Evolutionary conservation across 106 monocot genomes (phyloP), one percentile per base, ranked within the genome.

Genomic region (Chionographis japonica): DNA sequence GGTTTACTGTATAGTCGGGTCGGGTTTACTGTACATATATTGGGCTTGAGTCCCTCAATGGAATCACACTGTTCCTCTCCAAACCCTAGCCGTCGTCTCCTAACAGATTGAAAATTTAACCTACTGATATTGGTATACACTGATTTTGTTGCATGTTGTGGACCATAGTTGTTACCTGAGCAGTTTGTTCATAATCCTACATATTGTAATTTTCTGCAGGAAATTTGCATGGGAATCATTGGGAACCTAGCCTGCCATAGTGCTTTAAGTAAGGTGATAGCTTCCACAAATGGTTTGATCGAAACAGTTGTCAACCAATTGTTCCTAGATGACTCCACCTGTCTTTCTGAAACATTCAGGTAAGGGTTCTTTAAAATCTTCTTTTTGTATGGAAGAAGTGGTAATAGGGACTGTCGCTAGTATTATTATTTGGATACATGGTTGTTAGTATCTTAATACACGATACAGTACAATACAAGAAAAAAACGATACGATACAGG

Each of bases 211-310:
- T 59, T 65, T 69, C 37, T 77, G 16, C 78, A 97, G 97, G 92
- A 97, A 73, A 92, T 97, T 77, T 97, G 92, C 63, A 75, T 97
- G 18, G 97, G 97, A 59, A 97, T 97, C n/a, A 83, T 92, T 68
- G 92, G 89, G 61, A 97, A 97, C 76, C 62, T 97, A 20, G 85
- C 92, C 56, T 97, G 89, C 52, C 97, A 97, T 77, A 80, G 85
- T 67, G 60, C 60, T 74, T 40, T 85, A 69, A 75, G 70, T 37
- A 67, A 35, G 40, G 61, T 68, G 46, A 78, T 97, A 52, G 63
- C 54, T 70, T 85, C 87, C 56, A 88, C 70, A 66, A 68, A 78
- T 62, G 85, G 80, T 79, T 74, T 92, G 81, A 68, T 90, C 72
- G 83, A 92, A 67, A 77, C 86, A 41, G 69, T 90, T 80, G 69